phyloP scores from a whole-genome alignment of 2,329 filamentous ascomycete species.

The Fusarium devonianum region DNA sequence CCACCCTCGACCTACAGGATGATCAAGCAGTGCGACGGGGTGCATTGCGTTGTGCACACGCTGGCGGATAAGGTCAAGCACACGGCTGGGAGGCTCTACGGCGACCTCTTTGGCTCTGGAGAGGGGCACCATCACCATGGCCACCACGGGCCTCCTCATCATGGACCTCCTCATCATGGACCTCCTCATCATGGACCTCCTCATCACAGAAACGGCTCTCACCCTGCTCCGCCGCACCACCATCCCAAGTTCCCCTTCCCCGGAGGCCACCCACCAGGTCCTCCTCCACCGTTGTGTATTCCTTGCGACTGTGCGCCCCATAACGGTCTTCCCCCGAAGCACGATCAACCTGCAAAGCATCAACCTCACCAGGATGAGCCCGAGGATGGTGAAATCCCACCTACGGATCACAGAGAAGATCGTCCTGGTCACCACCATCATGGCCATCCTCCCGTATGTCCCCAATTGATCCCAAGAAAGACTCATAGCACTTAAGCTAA shows the following conservation, averaged over 20 bases:
- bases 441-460: constrained; percentile 21
- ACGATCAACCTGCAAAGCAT: constrained; percentile 21
- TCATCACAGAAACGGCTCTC: constrained; percentile 15
- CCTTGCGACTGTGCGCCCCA: constrained; percentile 5
- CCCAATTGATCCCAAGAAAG: not conserved
- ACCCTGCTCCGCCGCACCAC: constrained; percentile 20
- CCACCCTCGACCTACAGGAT: constrained; percentile 34
- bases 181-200: not conserved
- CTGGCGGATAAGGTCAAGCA: constrained; percentile 50
- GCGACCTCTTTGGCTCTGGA: constrained; percentile 24
- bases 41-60: constrained; percentile 52
- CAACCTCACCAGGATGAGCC: constrained; percentile 37
- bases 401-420: constrained; percentile 20
- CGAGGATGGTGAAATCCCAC: constrained; percentile 18
- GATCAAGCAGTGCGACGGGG: constrained; percentile 29
- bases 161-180: constrained; percentile 6
- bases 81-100: constrained; percentile 32
- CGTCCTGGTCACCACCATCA: constrained; percentile 22
- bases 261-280: constrained; percentile 10
- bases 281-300: constrained; percentile 3
- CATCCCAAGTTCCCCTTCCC: constrained; percentile 36
- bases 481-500: not conserved
- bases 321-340: constrained; percentile 35
- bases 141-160: constrained; percentile 11
- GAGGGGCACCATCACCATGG: not conserved